These are phyloP conservation scores for Vaccinium vitisidaea DNA, from an alignment of 148 eudicot genomes.

Conservation along the genomic window DNA sequence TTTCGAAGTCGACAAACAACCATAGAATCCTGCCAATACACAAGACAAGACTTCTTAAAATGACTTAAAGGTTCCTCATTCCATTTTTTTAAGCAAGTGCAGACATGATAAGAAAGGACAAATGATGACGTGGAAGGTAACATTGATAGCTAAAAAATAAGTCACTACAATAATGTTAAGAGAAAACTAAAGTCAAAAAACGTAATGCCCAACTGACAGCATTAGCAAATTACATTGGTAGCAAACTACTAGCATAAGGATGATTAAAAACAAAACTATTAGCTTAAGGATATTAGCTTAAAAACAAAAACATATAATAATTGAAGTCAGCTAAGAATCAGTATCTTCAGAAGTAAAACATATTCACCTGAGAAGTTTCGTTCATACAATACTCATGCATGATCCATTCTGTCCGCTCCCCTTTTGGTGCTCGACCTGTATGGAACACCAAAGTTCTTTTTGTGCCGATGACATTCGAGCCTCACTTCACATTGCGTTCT, in stretches of 20 bases:
- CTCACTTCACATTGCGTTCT: slow-evolving; percentile 73
- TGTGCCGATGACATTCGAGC: slow-evolving; percentile 59
- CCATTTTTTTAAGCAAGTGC: background rate
- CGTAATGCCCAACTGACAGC: background rate
- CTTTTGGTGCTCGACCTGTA: slow-evolving; percentile 84
- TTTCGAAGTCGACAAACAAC: slow-evolving; percentile 73
- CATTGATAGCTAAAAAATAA: background rate
- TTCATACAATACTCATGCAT: slow-evolving; percentile 80
- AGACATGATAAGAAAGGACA: background rate
- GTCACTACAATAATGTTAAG: background rate
- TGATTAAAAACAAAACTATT: background rate
- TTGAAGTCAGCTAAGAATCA: background rate
- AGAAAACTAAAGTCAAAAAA: background rate
- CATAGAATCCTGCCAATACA: slow-evolving; percentile 58
- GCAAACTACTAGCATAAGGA: background rate
- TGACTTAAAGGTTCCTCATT: background rate
- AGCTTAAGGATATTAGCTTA: background rate
- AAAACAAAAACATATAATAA: background rate
- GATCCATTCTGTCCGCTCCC: slow-evolving; percentile 92
- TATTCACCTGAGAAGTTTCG: slow-evolving; percentile 61
- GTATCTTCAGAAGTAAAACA: background rate
- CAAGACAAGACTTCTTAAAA: background rate
- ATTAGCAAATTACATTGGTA: background rate
- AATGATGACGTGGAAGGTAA: background rate
- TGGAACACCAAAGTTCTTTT: slow-evolving; percentile 90